A percentile compares a stretch with the other conserved stretches of the same genome.
Evolutionary conservation across 352 stramenopile genomes (phyloP).

Genomic region (Hyaloperonospora brassicae): DNA sequence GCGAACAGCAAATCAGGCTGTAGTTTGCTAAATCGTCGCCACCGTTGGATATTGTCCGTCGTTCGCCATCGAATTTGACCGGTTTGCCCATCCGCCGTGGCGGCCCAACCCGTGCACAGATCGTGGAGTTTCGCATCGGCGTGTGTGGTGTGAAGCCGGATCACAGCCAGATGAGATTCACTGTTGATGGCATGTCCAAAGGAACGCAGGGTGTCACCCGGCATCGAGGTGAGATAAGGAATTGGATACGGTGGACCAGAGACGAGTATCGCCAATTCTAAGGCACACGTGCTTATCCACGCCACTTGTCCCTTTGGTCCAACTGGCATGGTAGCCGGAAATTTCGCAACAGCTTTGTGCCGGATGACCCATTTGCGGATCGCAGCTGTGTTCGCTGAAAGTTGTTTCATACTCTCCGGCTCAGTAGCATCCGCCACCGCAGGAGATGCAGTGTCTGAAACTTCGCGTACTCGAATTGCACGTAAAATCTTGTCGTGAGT

Average conservation of each 20-base stretch:
- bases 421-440: background rate
- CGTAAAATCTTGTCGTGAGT: background rate
- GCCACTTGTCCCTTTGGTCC: background rate
- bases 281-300: background rate
- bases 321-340: background rate
- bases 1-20: too few species aligned
- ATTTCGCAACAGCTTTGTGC: background rate
- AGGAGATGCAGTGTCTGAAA: too few species aligned
- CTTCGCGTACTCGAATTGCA: background rate
- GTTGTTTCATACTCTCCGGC: background rate
- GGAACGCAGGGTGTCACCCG: background rate
- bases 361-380: background rate
- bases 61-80: too few species aligned
- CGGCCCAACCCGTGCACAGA: too few species aligned
- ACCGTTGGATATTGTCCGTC: too few species aligned
- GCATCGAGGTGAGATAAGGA: background rate
- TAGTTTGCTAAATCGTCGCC: too few species aligned
- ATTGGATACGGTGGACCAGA: background rate
- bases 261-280: background rate
- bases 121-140: background rate
- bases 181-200: background rate
- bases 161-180: background rate
- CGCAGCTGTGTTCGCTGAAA: background rate
- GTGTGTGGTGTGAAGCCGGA: too few species aligned
- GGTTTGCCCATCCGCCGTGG: too few species aligned